Evolutionary conservation across 2,329 filamentous ascomycete species (phyloP).

Genomic region (Tolypocladium ophioglossoides): DNA sequence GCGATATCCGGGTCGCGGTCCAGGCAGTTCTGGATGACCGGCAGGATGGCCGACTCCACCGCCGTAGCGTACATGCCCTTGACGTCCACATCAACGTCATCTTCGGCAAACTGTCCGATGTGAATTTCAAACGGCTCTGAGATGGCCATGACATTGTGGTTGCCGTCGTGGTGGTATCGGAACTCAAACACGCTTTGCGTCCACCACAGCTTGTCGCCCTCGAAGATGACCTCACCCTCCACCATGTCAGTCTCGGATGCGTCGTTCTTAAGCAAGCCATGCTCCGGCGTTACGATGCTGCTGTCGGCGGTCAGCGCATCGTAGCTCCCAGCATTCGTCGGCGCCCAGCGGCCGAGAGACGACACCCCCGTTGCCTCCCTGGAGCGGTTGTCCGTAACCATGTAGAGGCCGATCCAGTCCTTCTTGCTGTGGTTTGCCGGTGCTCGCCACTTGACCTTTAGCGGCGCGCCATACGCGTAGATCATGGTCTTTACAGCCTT

Average conservation of each 20-base stretch:
- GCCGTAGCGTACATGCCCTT: constrained; percentile 54
- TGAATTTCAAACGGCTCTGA: constrained; percentile 88
- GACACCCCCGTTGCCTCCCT: constrained; percentile 75
- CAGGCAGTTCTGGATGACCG: constrained; percentile 82
- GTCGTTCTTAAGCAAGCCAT: constrained; percentile 40
- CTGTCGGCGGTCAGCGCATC: constrained; percentile 65
- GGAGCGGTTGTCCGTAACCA: constrained; percentile 86
- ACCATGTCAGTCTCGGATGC: constrained; percentile 48
- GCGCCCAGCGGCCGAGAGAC: constrained; percentile 81
- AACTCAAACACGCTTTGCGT: constrained; percentile 94
- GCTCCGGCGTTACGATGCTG: constrained; percentile 63
- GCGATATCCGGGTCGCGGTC: constrained; percentile 88
- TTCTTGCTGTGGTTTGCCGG: constrained; percentile 78
- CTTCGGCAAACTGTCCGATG: constrained; percentile 69
- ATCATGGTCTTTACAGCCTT: constrained; percentile 64
- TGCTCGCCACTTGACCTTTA: constrained; percentile 83
- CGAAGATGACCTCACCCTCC: constrained; percentile 75
- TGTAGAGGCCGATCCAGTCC: constrained; percentile 95
- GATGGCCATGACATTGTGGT: constrained; percentile 88
- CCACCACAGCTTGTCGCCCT: constrained; percentile 95
- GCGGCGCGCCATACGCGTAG: constrained; percentile 82
- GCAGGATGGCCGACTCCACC: constrained; percentile 68
- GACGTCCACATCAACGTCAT: constrained; percentile 52
- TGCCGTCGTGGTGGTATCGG: constrained; percentile 88
- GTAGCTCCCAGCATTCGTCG: constrained; percentile 66